These are phyloP conservation scores for Fraxinus quadrangulata DNA, from an alignment of 257 asterid species.

Conservation along the genomic window DNA sequence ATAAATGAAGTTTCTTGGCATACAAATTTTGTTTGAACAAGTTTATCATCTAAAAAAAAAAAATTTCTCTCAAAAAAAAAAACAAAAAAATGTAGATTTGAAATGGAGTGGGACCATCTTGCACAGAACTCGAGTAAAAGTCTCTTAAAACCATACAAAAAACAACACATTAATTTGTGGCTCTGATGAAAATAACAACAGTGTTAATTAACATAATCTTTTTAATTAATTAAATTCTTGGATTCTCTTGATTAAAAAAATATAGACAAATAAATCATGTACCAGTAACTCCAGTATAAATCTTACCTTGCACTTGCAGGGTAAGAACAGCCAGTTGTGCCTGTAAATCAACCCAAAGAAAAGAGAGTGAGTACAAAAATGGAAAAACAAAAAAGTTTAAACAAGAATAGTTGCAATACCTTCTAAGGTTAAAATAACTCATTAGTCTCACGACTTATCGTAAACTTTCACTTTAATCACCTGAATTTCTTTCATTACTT, in stretches of 20 bases:
- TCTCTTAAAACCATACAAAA: not conserved
- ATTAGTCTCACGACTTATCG: too few relatives aligned
- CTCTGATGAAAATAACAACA: not conserved
- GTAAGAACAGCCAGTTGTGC: slow-evolving; percentile 46
- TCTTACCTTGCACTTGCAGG: slow-evolving; percentile 56
- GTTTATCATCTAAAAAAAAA: not conserved
- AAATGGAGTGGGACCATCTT: not conserved
- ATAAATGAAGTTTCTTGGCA: not conserved
- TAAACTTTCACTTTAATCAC: too few relatives aligned
- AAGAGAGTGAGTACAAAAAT: too few relatives aligned
- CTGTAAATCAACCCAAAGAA: slow-evolving; percentile 28
- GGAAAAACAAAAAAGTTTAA: too few relatives aligned
- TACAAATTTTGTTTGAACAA: not conserved
- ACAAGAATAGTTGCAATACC: too few relatives aligned
- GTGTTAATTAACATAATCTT: not conserved
- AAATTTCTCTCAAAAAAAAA: too few relatives aligned
- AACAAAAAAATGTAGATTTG: not conserved
- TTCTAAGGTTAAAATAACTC: too few relatives aligned
- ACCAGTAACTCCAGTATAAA: not conserved
- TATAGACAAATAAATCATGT: not conserved
- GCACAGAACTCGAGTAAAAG: not conserved
- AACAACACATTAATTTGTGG: not conserved
- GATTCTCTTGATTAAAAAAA: not conserved
- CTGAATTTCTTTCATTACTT: too few relatives aligned
- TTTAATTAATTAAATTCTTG: not conserved